These are phyloP conservation scores for Clonostachys rosea DNA, from an alignment of 2,329 filamentous ascomycete species.

Conservation along the genomic window DNA sequence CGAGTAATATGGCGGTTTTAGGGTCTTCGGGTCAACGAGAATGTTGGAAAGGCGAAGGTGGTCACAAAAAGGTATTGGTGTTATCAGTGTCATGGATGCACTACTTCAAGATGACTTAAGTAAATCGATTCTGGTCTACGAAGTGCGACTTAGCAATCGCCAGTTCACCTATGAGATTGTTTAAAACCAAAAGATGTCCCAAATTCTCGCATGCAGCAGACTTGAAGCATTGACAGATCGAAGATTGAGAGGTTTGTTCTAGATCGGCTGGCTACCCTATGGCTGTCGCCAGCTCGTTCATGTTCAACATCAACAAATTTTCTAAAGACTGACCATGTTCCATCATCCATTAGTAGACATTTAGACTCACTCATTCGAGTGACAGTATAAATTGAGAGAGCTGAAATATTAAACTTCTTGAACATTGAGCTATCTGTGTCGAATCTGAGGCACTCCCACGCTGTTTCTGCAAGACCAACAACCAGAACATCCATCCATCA, in stretches of 20 bases:
- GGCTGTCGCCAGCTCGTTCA: slow-evolving; percentile 9
- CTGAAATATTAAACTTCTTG: slow-evolving; percentile 13
- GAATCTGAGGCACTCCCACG: slow-evolving; percentile 9
- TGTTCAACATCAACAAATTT: slow-evolving; percentile 30
- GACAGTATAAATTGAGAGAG: slow-evolving; percentile 22
- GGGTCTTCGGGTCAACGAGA: too few species aligned
- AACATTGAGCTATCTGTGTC: slow-evolving; percentile 11
- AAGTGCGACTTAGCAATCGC: too few species aligned
- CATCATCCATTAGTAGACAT: slow-evolving; percentile 16
- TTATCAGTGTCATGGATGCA: too few species aligned
- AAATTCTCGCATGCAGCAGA: too few species aligned
- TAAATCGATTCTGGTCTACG: too few species aligned
- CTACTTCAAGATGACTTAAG: too few species aligned
- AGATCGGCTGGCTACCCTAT: neutral
- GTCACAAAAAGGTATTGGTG: too few species aligned
- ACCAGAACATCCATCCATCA: slow-evolving; percentile 15
- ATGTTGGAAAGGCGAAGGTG: too few species aligned
- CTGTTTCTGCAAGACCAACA: slow-evolving; percentile 15
- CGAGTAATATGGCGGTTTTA: too few species aligned
- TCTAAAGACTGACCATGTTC: slow-evolving; percentile 19
- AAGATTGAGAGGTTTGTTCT: neutral
- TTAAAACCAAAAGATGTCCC: too few species aligned
- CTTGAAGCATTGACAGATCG: neutral
- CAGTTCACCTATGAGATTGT: too few species aligned
- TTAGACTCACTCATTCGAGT: slow-evolving; percentile 16